A percentile compares a stretch with the other conserved stretches of the same genome.
Evolutionary conservation across 164 flowering plant species (phyloP).

Genomic region (Liriodendron chinense): DNA sequence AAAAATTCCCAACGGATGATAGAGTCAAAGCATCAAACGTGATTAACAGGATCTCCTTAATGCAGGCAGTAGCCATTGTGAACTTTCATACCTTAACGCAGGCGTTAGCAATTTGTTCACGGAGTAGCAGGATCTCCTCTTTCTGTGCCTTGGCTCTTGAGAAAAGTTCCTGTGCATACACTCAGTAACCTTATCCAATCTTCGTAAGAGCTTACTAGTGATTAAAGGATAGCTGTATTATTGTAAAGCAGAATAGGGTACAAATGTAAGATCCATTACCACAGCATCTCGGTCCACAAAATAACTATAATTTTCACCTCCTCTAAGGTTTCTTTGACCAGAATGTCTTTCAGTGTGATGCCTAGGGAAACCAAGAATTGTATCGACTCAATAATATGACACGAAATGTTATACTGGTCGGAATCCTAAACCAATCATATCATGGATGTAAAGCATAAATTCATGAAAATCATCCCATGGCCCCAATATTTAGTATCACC

Average conservation of each 20-base stretch:
- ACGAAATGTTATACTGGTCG: neutral
- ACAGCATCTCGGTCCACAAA: slow-evolving; percentile 43
- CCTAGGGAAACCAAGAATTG: slow-evolving; percentile 24
- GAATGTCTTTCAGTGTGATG: slow-evolving; percentile 25
- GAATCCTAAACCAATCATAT: neutral
- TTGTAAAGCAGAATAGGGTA: neutral
- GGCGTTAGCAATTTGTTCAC: slow-evolving; percentile 57
- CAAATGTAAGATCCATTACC: slow-evolving; percentile 32
- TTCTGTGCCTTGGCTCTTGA: slow-evolving; percentile 46
- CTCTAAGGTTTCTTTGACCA: slow-evolving; percentile 29
- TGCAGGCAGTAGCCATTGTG: neutral
- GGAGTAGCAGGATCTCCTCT: slow-evolving; percentile 66
- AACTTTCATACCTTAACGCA: slow-evolving; percentile 50
- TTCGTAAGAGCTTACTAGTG: neutral
- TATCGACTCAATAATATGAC: slow-evolving; percentile 4
- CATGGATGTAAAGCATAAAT: neutral
- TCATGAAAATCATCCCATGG: slow-evolving; percentile 6
- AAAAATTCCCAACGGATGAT: neutral
- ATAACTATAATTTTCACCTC: slow-evolving; percentile 27
- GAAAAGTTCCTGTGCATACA: slow-evolving; percentile 49
- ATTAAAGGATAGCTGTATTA: neutral
- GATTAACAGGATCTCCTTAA: neutral
- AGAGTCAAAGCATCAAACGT: neutral
- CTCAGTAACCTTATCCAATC: neutral
- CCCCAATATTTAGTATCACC: slow-evolving; percentile 26